These are phyloP conservation scores for Gloeopeniophorella convolvens DNA, from an alignment of 768 basidiomycete genomes.

Conservation along the genomic window DNA sequence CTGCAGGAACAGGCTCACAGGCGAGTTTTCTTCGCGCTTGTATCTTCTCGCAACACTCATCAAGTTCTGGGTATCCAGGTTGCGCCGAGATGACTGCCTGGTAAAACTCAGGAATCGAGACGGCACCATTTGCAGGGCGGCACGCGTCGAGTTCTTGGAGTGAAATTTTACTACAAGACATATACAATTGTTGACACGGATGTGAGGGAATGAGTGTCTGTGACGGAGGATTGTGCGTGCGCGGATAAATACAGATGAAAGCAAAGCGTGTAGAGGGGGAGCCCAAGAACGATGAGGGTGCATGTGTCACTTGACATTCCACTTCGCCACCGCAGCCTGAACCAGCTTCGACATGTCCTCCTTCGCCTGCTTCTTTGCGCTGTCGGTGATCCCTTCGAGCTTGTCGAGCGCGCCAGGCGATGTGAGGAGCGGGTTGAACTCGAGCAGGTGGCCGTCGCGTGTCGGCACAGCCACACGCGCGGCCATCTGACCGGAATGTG, in stretches of 20 bases:
- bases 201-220: conserved; percentile 1
- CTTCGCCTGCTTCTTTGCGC: conserved; percentile 77
- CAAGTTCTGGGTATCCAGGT: conserved; percentile 1
- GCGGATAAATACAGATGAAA: conserved; percentile 12
- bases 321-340: conserved; percentile 67
- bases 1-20: conserved; percentile 44
- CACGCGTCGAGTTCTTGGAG: conserved; percentile 13
- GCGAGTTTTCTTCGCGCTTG: conserved; percentile 22
- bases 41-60: background rate
- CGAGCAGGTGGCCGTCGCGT: conserved; percentile 72
- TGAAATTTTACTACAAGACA: conserved; percentile 6
- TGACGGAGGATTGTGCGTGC: background rate
- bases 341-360: conserved; percentile 70
- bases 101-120: conserved; percentile 64
- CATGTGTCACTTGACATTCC: conserved; percentile 36
- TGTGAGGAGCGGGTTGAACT: conserved; percentile 77
- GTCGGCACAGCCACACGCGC: conserved; percentile 75
- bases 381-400: conserved; percentile 71
- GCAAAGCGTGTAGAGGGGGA: background rate
- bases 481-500: conserved; percentile 31
- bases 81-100: conserved; percentile 29
- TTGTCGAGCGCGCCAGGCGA: conserved; percentile 67
- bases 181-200: conserved; percentile 8
- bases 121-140: conserved; percentile 25
- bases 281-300: background rate